Conservation (phyloP, 2,329 filamentous ascomycete genomes). For the Paraphaeosphaeria sporulosa region DNA sequence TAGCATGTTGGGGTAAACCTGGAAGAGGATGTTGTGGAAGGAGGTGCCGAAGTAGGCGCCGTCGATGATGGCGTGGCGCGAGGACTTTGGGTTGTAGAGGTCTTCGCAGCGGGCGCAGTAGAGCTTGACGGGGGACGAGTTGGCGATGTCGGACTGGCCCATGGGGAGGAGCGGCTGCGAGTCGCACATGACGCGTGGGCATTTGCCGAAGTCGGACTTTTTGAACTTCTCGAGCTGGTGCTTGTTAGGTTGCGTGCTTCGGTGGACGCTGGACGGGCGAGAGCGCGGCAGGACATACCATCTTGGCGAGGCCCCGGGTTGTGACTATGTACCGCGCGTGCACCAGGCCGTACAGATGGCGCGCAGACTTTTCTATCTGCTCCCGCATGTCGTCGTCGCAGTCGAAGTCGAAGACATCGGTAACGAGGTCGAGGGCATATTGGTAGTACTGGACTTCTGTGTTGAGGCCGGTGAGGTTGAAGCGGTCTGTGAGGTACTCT, state of each 20-base stretch:
- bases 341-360: conserved; percentile 94
- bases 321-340: conserved; percentile 98
- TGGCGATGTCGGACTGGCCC: conserved; percentile 89
- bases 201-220: conserved; percentile 97
- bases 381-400: conserved; percentile 99
- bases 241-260: neutral
- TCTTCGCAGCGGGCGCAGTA: conserved; percentile 98
- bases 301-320: conserved; percentile 90
- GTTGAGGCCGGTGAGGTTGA: conserved; percentile 97
- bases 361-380: conserved; percentile 95
- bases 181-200: conserved; percentile 93
- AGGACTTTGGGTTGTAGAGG: conserved; percentile 98
- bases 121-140: conserved; percentile 90
- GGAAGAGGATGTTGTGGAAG: conserved; percentile 99
- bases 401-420: conserved; percentile 97
- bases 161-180: conserved; percentile 93
- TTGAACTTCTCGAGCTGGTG: conserved; percentile 97
- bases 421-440: conserved; percentile 96
- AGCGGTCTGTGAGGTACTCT: conserved; percentile 96
- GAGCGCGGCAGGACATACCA: conserved; percentile 67
- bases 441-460: conserved; percentile 99
- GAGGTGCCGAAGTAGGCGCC: conserved; percentile 98
- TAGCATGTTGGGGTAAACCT: conserved; percentile 91
- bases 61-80: conserved; percentile 92
- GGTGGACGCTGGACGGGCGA: neutral